Evolutionary conservation across 176 grass and related monocot genomes (phyloP), one percentile per base, ranked within the genome.

Genomic region (Aegilops speltoides): DNA sequence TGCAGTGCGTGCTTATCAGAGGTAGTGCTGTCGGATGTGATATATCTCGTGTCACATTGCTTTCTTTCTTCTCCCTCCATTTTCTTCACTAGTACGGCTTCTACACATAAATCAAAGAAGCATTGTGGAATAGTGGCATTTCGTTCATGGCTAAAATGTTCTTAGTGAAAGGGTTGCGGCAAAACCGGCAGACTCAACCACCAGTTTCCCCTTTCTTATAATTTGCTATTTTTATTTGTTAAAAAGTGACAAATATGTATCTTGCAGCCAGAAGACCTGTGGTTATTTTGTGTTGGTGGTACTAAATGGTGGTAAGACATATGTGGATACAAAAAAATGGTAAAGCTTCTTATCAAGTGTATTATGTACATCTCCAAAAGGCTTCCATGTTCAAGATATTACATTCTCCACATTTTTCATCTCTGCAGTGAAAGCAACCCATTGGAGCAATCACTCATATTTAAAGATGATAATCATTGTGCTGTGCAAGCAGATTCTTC

Each of bases 261-360:
- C 77, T 92, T 90, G 70, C 89, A 98, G 96, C 84, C 78, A 92
- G 52, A 38, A 85, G 61, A 64, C 63, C n/a, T 86, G 93, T 78
- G 77, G 57, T 89, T 89, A 89, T 82, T 93, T 98, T 92, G 86
- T 94, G 33, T 79, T 94, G 37, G 85, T 89, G 56, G 93, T 79
- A 87, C 82, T 98, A 84, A 68, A 40, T 29, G 85, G 66, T 69
- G 76, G 72, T 20, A 82, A 87, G 75, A 77, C 19, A 17, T 57
- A 75, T 65, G 86, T 66, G 23, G 43, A 76, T 79, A 77, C 65
- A 32, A n/a, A 50, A 79, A 73, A 94, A 76, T 77, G 86, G 96
- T 95, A 95, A 87, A 74, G 73, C 80, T 86, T 83, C 62, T 87
- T 75, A 20, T 85, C 37, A 82, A 78, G 31, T 60, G 74, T 71